Conservation (phyloP, 176 grass and related monocot genomes). For the Eragrostis nindensis region DNA sequence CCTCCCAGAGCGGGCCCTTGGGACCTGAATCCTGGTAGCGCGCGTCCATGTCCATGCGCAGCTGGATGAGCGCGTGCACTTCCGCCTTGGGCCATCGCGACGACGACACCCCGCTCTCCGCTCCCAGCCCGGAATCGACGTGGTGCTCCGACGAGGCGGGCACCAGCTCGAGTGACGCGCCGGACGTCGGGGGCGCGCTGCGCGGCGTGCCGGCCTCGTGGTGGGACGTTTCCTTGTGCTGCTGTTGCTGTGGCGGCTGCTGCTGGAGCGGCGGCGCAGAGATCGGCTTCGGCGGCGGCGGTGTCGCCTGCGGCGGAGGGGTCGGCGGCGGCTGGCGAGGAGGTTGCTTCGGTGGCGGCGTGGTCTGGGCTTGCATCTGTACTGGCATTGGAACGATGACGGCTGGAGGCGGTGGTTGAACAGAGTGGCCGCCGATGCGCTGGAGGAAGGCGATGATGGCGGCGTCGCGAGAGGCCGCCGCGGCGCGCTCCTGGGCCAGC, state of each 20-base stretch:
- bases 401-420: conserved; percentile 37
- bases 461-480: conserved; percentile 74
- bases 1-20: conserved; percentile 94
- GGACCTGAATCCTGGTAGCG: conserved; percentile 76
- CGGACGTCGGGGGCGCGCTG: conserved; percentile 30
- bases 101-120: conserved; percentile 51
- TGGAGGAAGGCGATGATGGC: conserved; percentile 84
- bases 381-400: conserved; percentile 20
- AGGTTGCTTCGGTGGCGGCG: conserved; percentile 32
- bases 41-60: conserved; percentile 76
- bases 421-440: conserved; percentile 66
- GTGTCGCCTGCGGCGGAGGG: background rate
- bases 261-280: conserved; percentile 52
- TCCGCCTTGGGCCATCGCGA: conserved; percentile 96
- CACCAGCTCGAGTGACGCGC: conserved; percentile 43
- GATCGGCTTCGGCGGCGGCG: conserved; percentile 42
- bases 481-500: conserved; percentile 76
- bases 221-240: conserved; percentile 33
- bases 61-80: conserved; percentile 84
- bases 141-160: conserved; percentile 29
- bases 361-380: conserved; percentile 26
- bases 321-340: conserved; percentile 27
- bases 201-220: conserved; percentile 35
- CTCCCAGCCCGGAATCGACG: conserved; percentile 23
- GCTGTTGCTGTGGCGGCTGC: conserved; percentile 34